phyloP scores from a whole-genome alignment of 1,139 yeast species.

The Lodderomyces pseudojiufengensis region DNA sequence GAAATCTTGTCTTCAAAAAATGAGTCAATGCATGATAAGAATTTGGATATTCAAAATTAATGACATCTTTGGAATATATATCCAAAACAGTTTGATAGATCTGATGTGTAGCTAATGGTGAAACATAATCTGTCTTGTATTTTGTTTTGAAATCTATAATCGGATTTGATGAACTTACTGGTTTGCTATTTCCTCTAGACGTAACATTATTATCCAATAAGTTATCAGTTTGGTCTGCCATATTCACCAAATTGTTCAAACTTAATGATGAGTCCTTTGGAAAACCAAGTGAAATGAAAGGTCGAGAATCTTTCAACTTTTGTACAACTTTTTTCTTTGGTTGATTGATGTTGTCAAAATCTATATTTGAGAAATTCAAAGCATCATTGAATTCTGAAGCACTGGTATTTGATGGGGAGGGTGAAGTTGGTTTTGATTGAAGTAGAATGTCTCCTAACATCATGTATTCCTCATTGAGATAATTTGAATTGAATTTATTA shows the following conservation, averaged over 20 bases:
- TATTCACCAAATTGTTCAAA: conserved; percentile 11
- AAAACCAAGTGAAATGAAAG: conserved; percentile 42
- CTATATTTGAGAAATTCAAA: conserved; percentile 16
- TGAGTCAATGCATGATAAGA: conserved; percentile 61
- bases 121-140: conserved; percentile 30
- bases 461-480: conserved; percentile 52
- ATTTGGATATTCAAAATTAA: conserved; percentile 63
- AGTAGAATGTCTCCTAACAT: conserved; percentile 55
- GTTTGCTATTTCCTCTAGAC: conserved; percentile 2
- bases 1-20: conserved; percentile 53
- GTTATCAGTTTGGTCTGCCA: conserved; percentile 14
- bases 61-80: conserved; percentile 52
- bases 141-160: conserved; percentile 9
- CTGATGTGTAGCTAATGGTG: conserved; percentile 59
- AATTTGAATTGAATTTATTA: conserved; percentile 26
- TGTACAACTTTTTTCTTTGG: conserved; percentile 15
- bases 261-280: conserved; percentile 14
- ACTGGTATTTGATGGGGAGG: conserved; percentile 36
- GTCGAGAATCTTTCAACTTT: conserved; percentile 32
- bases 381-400: conserved; percentile 22
- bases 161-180: conserved; percentile 5
- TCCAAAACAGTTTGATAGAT: conserved; percentile 63
- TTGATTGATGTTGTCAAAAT: conserved; percentile 13
- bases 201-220: conserved; percentile 15
- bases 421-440: conserved; percentile 51